These are phyloP conservation scores for Acacia concinna DNA, from an alignment of 331 rosid genomes.

Conservation along the genomic window DNA sequence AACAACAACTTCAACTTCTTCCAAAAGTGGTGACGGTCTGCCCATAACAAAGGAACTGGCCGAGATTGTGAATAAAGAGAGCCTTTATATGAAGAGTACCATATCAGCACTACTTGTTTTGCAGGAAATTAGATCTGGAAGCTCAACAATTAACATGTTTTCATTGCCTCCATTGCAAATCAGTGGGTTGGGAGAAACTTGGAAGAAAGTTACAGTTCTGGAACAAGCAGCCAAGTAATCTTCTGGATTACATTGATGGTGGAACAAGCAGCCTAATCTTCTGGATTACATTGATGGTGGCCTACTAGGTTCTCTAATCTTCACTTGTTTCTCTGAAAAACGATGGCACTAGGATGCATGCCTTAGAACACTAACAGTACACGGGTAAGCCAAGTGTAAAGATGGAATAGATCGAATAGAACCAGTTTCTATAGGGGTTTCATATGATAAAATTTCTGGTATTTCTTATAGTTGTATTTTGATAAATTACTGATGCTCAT, in stretches of 20 bases:
- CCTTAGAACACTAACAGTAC: neutral
- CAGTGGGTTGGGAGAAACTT: neutral
- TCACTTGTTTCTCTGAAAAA: neutral
- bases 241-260: neutral
- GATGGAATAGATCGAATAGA: neutral
- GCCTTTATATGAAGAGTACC: slow-evolving; percentile 6
- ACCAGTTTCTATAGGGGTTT: neutral
- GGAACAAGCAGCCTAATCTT: neutral
- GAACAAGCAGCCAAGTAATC: neutral
- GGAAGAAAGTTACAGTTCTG: neutral
- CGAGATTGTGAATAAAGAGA: neutral
- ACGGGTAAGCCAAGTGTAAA: neutral
- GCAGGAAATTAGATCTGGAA: neutral
- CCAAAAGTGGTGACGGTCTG: neutral
- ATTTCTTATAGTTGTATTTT: neutral
- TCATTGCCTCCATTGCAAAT: neutral
- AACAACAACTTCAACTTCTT: neutral
- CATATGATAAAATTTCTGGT: neutral
- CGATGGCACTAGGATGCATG: neutral
- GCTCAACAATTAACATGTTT: neutral
- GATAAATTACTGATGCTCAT: neutral
- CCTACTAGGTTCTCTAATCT: neutral
- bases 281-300: neutral
- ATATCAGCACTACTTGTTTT: neutral
- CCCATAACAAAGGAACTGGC: neutral